These are phyloP conservation scores for Chaetomium cochliodes DNA, from an alignment of 495 filamentous ascomycete species.

Conservation along the genomic window DNA sequence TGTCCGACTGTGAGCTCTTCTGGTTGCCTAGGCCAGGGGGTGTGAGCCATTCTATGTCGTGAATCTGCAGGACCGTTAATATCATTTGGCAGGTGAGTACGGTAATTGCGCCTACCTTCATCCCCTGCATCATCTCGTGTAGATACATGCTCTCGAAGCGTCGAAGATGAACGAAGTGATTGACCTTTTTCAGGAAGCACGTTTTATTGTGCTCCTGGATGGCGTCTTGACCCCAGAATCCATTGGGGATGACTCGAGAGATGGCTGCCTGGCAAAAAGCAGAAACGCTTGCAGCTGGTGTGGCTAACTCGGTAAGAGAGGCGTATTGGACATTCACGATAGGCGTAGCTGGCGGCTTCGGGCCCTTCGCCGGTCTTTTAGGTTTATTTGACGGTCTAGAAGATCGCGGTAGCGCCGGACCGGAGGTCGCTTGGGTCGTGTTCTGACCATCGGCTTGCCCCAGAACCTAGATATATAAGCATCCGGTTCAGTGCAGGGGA, in stretches of 20 bases:
- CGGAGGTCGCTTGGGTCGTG: neutral
- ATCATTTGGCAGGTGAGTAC: neutral
- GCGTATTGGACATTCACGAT: constrained; percentile 20
- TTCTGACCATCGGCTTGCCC: constrained; percentile 10
- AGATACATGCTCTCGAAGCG: constrained; percentile 79
- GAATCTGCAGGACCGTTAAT: constrained; percentile 48
- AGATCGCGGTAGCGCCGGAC: neutral
- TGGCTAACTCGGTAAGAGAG: constrained; percentile 68
- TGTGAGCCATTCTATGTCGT: constrained; percentile 68
- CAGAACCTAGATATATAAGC: constrained; percentile 10
- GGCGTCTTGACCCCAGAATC: constrained; percentile 66
- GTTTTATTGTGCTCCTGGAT: constrained; percentile 57
- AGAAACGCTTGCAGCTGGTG: constrained; percentile 67
- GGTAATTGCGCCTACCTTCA: constrained; percentile 60
- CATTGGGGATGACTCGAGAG: constrained; percentile 67
- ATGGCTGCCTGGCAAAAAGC: constrained; percentile 84
- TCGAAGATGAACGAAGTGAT: constrained; percentile 72
- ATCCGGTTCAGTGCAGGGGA: neutral
- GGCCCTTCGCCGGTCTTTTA: constrained; percentile 15
- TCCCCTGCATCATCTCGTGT: constrained; percentile 69
- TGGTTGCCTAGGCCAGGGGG: constrained; percentile 44
- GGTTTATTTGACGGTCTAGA: constrained; percentile 6
- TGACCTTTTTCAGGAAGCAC: constrained; percentile 62
- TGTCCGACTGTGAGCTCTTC: constrained; percentile 69
- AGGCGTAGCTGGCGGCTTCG: neutral